Evolutionary conservation across 2,329 filamentous ascomycete genomes (phyloP), one percentile per base, ranked within the genome.

Genomic region (Apiospora aurea): DNA sequence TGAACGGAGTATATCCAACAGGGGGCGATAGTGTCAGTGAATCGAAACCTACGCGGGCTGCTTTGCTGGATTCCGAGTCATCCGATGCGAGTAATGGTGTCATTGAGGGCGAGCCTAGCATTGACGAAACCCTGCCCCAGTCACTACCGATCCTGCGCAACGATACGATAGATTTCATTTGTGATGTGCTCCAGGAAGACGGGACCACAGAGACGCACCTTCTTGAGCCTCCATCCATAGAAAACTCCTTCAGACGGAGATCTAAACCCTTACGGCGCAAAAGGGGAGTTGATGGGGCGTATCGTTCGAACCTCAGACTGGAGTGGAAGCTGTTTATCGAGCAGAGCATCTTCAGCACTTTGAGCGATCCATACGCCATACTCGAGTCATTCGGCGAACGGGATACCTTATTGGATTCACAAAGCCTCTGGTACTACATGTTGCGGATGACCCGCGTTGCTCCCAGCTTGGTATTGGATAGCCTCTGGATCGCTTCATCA

Each of bases 401-500:
- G 14, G 85, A 84, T 14, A 84, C 86, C 64, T 78, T 90, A 0
- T 85, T 89, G 71, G 89, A 92, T 78, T 91, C 89, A 0, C 88
- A 89, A 69, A 88, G 86, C 18, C 81, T 90, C 1, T 92, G 88
- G 89, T 91, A 90, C 77, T 89, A 87, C 76, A 90, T 91, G 85
- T 80, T 90, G 71, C 87, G 87, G 71, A 81, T 92, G 79, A 90
- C 87, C 6, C 84, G 88, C 68, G 85, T 87, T 57, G 85, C 87
- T 21, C 88, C 89, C 5, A 88, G 83, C 67, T 78, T 92, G 26
- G 89, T 92, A 2, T 87, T 91, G 69, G 88, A 92, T 77, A 90
- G 89, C 75, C 82, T 93, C 6, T 93, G 91, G 91, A 83, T 89
- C 74, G 88, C 89, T 7, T 84, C 90, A 1, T 87, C 85, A 10